Evolutionary conservation across 1,139 yeast genomes (phyloP).

Genomic region (Pichia sp.): DNA sequence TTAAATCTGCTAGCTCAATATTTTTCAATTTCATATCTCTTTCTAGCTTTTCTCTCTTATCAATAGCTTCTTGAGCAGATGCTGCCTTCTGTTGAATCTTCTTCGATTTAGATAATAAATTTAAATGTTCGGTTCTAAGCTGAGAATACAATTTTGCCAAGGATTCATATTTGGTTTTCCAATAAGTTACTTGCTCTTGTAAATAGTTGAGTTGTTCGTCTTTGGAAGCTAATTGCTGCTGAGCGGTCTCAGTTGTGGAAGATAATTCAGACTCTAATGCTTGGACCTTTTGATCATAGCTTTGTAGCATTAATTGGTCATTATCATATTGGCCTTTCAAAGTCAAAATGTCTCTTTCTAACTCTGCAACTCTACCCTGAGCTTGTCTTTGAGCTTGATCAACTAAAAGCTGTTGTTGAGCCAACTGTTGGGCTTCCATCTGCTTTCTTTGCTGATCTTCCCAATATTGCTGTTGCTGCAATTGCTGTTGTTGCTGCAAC

Average conservation of each 20-base stretch:
- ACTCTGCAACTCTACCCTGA: conserved; percentile 71
- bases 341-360: conserved; percentile 73
- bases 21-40: conserved; percentile 81
- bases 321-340: conserved; percentile 79
- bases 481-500: conserved; percentile 34
- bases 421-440: conserved; percentile 65
- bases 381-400: conserved; percentile 71
- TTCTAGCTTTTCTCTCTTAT: conserved; percentile 75
- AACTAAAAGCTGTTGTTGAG: conserved; percentile 64
- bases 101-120: conserved; percentile 69
- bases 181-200: conserved; percentile 68
- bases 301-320: conserved; percentile 77
- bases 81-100: conserved; percentile 84
- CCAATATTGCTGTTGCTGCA: conserved; percentile 63
- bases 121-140: conserved; percentile 85
- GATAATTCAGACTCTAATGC: conserved; percentile 68
- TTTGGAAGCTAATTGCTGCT: conserved; percentile 68
- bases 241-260: conserved; percentile 56
- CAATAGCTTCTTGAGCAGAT: conserved; percentile 87
- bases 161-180: conserved; percentile 86
- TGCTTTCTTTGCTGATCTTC: conserved; percentile 66
- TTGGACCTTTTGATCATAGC: conserved; percentile 81
- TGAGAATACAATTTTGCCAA: conserved; percentile 87
- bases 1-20: conserved; percentile 80
- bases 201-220: conserved; percentile 63